Base-by-base conservation (phyloP, 192 early-diverging fungal species). In the Rhizoclosmatium sp. region DNA sequence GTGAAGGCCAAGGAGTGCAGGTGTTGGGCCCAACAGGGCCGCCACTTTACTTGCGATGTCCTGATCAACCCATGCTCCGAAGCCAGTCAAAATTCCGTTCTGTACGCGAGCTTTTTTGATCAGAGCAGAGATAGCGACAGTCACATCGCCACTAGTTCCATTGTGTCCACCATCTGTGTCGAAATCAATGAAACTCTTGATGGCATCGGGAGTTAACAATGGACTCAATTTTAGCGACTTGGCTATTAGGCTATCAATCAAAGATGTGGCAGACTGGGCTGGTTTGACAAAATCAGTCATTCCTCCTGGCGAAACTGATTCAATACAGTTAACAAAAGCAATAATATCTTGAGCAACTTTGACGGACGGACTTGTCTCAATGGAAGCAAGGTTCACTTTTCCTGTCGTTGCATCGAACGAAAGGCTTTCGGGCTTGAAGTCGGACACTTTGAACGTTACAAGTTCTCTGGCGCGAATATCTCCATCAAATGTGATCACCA, bases 111-210 rank as follows among this genome's bases (percentile, higher is more conserved):
- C 40, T 51, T 19, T 21, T 19, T 69, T 3, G 65, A 67, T 23
- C 1, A 66, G 47, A 65, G 3, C 41, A 31, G 42, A 14, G 40
- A 65, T 31, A 40, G 62, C 76, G 5, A 49, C 2, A 21, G n/a
- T n/a, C 31, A 49, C 70, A 56, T 21, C n/a, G 3, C 23, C 47
- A 21, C 21, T 9, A 39, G 58, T 21, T 14, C 73, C 73, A 75
- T 75, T 65, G 61, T 75, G 73, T 12, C 73, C 73, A 31, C 73
- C 73, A 45, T 75, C 73, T 12, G 73, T 75, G 73, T 75, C 73
- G 47, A 75, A 75, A 65, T 75, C 73, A 39, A 75, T 51, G 44
- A 75, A 75, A 2, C 59, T 14, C 61, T 61, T 75, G 44, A 65
- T 47, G 10, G 2, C 49, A 2, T 61, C 2, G 59, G 12, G 10